phyloP scores from a whole-genome alignment of 2,329 filamentous ascomycete genomes.

The Emericellopsis atlantica region DNA sequence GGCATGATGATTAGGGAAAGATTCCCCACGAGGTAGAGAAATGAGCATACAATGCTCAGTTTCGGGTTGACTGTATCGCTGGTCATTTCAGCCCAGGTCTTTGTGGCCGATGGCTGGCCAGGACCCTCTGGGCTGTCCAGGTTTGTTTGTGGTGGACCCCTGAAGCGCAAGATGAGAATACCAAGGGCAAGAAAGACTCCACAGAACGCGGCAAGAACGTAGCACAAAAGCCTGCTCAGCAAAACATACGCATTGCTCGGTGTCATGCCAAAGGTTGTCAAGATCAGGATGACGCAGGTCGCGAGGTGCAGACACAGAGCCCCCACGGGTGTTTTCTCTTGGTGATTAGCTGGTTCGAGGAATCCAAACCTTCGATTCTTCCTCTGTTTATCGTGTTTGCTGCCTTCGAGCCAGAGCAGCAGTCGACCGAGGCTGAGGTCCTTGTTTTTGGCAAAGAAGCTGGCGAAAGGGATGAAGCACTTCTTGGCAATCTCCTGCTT shows the following conservation, averaged over 20 bases:
- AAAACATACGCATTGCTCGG: slow-evolving; percentile 15
- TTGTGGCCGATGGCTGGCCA: background rate
- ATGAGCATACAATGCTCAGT: slow-evolving; percentile 9
- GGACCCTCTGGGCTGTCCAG: background rate
- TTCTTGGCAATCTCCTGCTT: slow-evolving; percentile 51
- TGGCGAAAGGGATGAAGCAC: slow-evolving; percentile 36
- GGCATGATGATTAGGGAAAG: slow-evolving; percentile 48
- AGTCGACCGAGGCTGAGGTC: slow-evolving; percentile 20
- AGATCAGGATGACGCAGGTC: slow-evolving; percentile 15
- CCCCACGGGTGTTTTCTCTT: slow-evolving; percentile 21
- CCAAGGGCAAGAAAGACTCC: slow-evolving; percentile 18
- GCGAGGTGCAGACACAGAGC: slow-evolving; percentile 18
- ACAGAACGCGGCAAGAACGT: slow-evolving; percentile 20
- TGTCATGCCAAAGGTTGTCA: slow-evolving; percentile 15
- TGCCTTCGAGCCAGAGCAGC: slow-evolving; percentile 15
- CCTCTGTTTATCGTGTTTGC: slow-evolving; percentile 11
- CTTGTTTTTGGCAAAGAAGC: slow-evolving; percentile 29
- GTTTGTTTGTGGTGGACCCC: slow-evolving; percentile 13
- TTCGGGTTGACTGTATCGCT: background rate
- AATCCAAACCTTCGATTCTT: background rate
- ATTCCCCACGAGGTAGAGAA: slow-evolving; percentile 49
- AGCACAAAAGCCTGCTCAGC: slow-evolving; percentile 17
- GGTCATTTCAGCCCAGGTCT: background rate
- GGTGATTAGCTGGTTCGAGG: slow-evolving; percentile 15
- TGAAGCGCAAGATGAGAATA: slow-evolving; percentile 20